Evolutionary conservation across 164 flowering plant species (phyloP).

Genomic region (Houttuynia cordata): DNA sequence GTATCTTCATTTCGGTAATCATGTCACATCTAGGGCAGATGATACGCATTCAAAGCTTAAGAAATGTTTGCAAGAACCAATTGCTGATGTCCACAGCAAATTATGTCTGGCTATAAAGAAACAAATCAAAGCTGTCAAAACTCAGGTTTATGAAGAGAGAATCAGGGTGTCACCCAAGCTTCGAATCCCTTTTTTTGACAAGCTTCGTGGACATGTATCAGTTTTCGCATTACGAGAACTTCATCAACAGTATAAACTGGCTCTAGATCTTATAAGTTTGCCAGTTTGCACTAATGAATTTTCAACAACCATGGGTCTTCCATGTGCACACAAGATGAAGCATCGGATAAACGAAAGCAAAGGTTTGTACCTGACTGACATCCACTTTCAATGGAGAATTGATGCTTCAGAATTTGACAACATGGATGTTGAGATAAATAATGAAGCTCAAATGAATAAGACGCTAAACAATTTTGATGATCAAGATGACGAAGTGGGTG

Average conservation of each 20-base stretch:
- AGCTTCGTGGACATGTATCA: conserved; percentile 3
- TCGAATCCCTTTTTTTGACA: conserved; percentile 3
- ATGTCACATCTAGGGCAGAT: conserved; percentile 4
- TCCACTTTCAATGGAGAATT: conserved; percentile 6
- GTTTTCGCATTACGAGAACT: conserved; percentile 5
- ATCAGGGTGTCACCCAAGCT: background rate
- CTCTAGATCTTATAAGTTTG: background rate
- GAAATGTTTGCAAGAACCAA: conserved; percentile 3
- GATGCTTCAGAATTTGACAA: background rate
- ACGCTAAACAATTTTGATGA: background rate
- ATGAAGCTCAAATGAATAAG: background rate
- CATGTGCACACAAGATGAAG: conserved; percentile 5
- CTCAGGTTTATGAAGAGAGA: background rate
- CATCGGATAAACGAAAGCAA: background rate
- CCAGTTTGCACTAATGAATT: conserved; percentile 3
- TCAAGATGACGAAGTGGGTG: background rate
- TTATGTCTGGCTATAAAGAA: conserved; percentile 5
- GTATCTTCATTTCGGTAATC: conserved; percentile 5
- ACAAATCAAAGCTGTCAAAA: conserved; percentile 4
- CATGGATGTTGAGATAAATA: background rate
- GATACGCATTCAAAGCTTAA: conserved; percentile 7
- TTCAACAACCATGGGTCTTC: conserved; percentile 8
- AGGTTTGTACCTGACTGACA: conserved; percentile 1
- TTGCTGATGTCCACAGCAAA: conserved; percentile 1
- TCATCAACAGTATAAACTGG: conserved; percentile 4